Evolutionary conservation across 2,329 filamentous ascomycete genomes (phyloP).

Genomic region (Microthyrium microscopicum): DNA sequence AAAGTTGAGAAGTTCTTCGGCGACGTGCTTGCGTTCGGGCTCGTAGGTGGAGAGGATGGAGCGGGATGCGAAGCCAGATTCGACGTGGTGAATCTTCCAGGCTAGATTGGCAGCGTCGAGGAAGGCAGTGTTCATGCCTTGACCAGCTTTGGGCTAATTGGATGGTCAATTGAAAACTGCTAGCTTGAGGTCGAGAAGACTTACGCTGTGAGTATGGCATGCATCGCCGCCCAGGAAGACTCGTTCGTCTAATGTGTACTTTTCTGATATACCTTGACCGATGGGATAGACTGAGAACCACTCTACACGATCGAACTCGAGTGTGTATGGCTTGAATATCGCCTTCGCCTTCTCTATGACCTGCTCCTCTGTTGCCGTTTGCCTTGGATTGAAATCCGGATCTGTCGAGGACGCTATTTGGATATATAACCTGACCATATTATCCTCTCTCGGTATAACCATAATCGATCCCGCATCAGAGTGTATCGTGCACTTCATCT

Average conservation of each 20-base stretch:
- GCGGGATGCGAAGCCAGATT: conserved; percentile 61
- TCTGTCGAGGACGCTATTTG: conserved; percentile 48
- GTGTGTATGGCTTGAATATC: conserved; percentile 42
- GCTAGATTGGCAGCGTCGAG: conserved; percentile 66
- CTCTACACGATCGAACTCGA: conserved; percentile 47
- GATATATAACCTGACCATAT: conserved; percentile 38
- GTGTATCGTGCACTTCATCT: conserved; percentile 53
- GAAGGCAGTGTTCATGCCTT: conserved; percentile 47
- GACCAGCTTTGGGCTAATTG: conserved; percentile 42
- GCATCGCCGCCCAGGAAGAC: conserved; percentile 50
- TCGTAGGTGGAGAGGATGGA: conserved; percentile 67
- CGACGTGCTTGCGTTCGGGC: conserved; percentile 66
- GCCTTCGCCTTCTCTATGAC: conserved; percentile 40
- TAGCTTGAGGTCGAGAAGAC: conserved; percentile 9
- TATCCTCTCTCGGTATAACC: conserved; percentile 40
- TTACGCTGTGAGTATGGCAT: conserved; percentile 43
- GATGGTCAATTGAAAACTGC: neutral
- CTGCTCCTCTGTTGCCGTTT: conserved; percentile 41
- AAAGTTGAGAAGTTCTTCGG: conserved; percentile 70
- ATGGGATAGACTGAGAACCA: conserved; percentile 53
- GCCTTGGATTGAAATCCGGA: conserved; percentile 42
- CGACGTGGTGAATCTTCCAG: conserved; percentile 91
- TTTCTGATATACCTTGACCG: conserved; percentile 47
- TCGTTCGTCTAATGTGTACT: conserved; percentile 46
- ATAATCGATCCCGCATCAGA: conserved; percentile 47